Evolutionary conservation across 2,329 filamentous ascomycete genomes (phyloP).

Genomic region (Fusarium sp.): DNA sequence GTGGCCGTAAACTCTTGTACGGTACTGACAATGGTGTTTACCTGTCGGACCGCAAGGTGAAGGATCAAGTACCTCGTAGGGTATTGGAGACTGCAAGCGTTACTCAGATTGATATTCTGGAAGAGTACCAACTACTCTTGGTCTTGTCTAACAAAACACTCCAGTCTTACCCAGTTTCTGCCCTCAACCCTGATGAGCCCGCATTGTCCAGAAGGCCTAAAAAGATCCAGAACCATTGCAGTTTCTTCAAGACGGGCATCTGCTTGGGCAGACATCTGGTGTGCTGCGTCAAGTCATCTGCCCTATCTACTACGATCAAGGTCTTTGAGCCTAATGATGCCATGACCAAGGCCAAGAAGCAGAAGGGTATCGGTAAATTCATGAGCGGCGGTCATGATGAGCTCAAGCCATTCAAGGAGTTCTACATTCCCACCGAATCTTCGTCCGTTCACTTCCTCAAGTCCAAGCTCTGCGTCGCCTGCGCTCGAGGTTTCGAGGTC

Average conservation of each 20-base stretch:
- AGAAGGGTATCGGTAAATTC: slow-evolving; percentile 94
- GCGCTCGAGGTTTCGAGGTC: slow-evolving; percentile 94
- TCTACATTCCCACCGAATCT: slow-evolving; percentile 98
- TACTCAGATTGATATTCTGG: slow-evolving; percentile 93
- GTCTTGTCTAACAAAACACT: slow-evolving; percentile 94
- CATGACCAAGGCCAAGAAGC: slow-evolving; percentile 92
- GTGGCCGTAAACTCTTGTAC: slow-evolving; percentile 91
- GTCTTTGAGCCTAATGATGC: slow-evolving; percentile 98
- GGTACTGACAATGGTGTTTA: slow-evolving; percentile 96
- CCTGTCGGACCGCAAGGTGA: slow-evolving; percentile 87
- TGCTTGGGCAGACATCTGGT: slow-evolving; percentile 94
- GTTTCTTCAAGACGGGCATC: slow-evolving; percentile 97
- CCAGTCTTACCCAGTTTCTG: slow-evolving; percentile 86
- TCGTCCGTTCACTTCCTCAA: slow-evolving; percentile 97
- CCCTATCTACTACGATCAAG: slow-evolving; percentile 94
- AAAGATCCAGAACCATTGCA: slow-evolving; percentile 97
- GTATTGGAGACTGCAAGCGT: slow-evolving; percentile 88
- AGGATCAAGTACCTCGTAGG: slow-evolving; percentile 80
- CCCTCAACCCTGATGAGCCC: slow-evolving; percentile 84
- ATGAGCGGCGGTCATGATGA: slow-evolving; percentile 93
- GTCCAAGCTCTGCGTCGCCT: slow-evolving; percentile 95
- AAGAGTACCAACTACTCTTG: slow-evolving; percentile 91
- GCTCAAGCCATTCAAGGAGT: slow-evolving; percentile 96
- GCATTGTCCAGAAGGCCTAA: slow-evolving; percentile 84
- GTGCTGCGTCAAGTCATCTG: slow-evolving; percentile 94